Base-by-base conservation (phyloP, 768 basidiomycete genomes). In the Hemileccinum impolitum region DNA sequence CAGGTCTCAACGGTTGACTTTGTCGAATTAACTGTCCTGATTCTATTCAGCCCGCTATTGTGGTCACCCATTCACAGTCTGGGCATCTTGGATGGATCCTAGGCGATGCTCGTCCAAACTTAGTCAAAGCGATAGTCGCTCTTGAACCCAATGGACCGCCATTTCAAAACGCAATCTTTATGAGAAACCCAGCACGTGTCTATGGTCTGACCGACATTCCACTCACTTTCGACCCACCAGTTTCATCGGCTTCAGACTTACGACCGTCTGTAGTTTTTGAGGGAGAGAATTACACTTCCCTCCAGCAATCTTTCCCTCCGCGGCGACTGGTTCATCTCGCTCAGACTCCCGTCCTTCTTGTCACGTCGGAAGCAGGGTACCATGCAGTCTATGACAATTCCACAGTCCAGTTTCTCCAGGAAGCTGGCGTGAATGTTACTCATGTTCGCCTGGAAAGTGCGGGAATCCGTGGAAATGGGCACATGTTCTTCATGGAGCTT, bases 401-500 rank as follows among this genome's bases (percentile, higher is more conserved):
- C 51, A 77, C 69, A 6, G 75, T 70, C 18, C 61, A 69, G 26
- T 80, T 69, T 57, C 59, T 80, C 47, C 53, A 44, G 19, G 69
- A 73, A 41, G 78, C 74, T 0, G 78, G 77, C 0, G 75, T 78
- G 17, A 45, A 60, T 15, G 75, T 77, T 6, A 64, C 73, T 14
- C 72, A 75, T 51, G 56, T 75, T 34, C 62, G 62, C 14, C 57
- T 80, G 15, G 62, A 59, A n/a, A 67, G 69, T 26, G 53, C 75
- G 2, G 78, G 78, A 8, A 74, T 80, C 19, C 70, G 62, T 44
- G 78, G 78, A 37, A 80, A 80, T 53, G 78, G 75, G 2, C 78
- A 80, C 61, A 73, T 80, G 72, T 72, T 80, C 65, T 78, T 79
- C 52, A 75, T 80, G 74, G 78, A 80, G 47, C 72, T 67, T 49